phyloP scores from a whole-genome alignment of 768 basidiomycete species.

The Xerocomus brunneocitrinus region DNA sequence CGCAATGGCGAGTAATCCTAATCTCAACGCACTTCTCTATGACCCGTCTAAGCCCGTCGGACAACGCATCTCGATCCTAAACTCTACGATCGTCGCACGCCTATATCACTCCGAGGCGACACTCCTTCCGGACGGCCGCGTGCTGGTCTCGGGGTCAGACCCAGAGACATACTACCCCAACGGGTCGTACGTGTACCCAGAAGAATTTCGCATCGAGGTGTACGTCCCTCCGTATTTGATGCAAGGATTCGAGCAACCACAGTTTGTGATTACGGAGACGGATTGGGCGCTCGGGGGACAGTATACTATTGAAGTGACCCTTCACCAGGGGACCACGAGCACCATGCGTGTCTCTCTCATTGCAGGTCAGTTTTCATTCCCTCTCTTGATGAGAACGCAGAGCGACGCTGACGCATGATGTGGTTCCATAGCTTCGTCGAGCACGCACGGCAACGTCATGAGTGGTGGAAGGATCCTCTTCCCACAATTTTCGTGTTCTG shows the following conservation, averaged over 20 bases:
- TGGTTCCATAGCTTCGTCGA: constrained; percentile 52
- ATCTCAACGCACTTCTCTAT: constrained; percentile 62
- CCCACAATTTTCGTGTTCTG: constrained; percentile 64
- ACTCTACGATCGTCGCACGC: constrained; percentile 65
- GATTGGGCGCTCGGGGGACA: constrained; percentile 61
- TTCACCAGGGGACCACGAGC: constrained; percentile 37
- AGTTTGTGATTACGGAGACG: constrained; percentile 49
- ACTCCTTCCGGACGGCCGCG: constrained; percentile 68
- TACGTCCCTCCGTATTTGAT: constrained; percentile 87
- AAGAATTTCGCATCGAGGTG: constrained; percentile 75
- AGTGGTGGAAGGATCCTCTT: constrained; percentile 62
- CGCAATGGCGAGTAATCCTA: constrained; percentile 61
- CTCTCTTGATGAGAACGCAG: not conserved
- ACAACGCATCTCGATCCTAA: constrained; percentile 62
- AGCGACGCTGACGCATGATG: not conserved
- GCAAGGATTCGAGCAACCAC: constrained; percentile 56
- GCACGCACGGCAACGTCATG: constrained; percentile 77
- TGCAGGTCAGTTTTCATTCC: constrained; percentile 44
- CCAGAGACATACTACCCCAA: constrained; percentile 47
- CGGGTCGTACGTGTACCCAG: constrained; percentile 46
- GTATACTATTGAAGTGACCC: constrained; percentile 47
- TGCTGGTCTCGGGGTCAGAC: constrained; percentile 74
- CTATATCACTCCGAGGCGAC: constrained; percentile 77
- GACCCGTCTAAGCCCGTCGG: constrained; percentile 57
- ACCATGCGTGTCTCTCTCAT: constrained; percentile 60